phyloP scores from a whole-genome alignment of 768 basidiomycete species.

The Tulasnella calospora region DNA sequence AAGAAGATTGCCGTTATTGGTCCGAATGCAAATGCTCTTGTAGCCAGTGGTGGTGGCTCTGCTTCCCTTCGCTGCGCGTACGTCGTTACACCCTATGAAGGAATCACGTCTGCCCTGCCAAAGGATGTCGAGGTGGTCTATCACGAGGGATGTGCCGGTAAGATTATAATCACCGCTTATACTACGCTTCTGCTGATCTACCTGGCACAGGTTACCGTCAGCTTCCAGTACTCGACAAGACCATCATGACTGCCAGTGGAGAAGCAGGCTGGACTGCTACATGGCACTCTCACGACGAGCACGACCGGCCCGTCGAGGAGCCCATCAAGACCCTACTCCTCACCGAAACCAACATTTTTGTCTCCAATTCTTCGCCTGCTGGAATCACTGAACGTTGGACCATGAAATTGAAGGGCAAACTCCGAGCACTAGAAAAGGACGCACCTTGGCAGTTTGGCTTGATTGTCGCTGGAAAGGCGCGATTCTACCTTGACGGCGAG shows the following conservation, averaged over 20 bases:
- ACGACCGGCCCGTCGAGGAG: slow-evolving; percentile 43
- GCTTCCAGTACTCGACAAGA: slow-evolving; percentile 61
- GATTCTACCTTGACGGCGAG: slow-evolving; percentile 51
- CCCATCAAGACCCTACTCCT: slow-evolving; percentile 48
- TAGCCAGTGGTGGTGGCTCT: slow-evolving; percentile 73
- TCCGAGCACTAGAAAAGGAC: slow-evolving; percentile 41
- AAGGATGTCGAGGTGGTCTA: slow-evolving; percentile 51
- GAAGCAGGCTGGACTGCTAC: slow-evolving; percentile 59
- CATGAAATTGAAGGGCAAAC: slow-evolving; percentile 51
- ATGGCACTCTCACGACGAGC: slow-evolving; percentile 54
- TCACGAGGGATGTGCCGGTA: slow-evolving; percentile 61
- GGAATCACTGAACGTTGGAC: slow-evolving; percentile 54
- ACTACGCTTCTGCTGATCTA: slow-evolving; percentile 33
- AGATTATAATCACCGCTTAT: slow-evolving; percentile 27
- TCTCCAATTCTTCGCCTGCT: slow-evolving; percentile 60
- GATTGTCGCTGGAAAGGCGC: slow-evolving; percentile 43
- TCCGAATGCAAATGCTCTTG: slow-evolving; percentile 58
- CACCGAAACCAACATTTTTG: slow-evolving; percentile 57
- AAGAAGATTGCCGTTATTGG: slow-evolving; percentile 61
- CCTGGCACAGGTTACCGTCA: slow-evolving; percentile 53
- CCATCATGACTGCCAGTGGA: slow-evolving; percentile 49
- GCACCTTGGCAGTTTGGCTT: slow-evolving; percentile 39
- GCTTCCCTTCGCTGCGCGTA: slow-evolving; percentile 55
- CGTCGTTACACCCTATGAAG: slow-evolving; percentile 59
- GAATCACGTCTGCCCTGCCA: slow-evolving; percentile 49